Evolutionary conservation across 768 basidiomycete species (phyloP), one percentile per base, ranked within the genome.

Genomic region (Termitomyces sp.): DNA sequence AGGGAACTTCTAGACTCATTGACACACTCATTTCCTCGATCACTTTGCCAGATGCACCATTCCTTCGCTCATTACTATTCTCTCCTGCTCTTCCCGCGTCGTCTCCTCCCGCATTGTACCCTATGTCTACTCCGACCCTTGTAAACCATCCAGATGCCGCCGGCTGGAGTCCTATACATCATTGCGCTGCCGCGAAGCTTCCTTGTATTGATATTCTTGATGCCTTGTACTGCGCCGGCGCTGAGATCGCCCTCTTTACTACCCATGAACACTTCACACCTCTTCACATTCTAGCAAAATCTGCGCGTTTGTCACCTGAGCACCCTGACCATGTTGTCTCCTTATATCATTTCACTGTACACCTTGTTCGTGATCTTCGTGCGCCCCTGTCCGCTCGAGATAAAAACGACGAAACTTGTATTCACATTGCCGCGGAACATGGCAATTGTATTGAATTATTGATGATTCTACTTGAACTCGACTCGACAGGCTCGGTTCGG

Each of bases 351-450:
- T 86, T 90, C 68, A 73, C 82, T 67, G 69, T 81, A 61, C 89
- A 91, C 69, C 80, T 91, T 56, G 78, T 91, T 37, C 75, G 76
- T 55, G 85, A 89, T 65, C 82, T 91, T 31, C 82, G 81, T 31
- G 85, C 86, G 6, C 89, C 90, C 0, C 67, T 92, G 41, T 77
- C 82, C 29, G 86, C 89, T 19, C 72, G 77, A 45, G 87, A 91
- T 68, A 80, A 73, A 60, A 70, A 85, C 53, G 82, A 83, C 61
- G 89, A 92, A 65, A 91, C 90, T 3, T 90, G 88, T 74, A 77
- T 92, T 48, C 90, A 92, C 73, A 74, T 90, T 58, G 89, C 89
- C 46, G 90, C 90, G 12, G 88, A 90, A 64, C 82, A 83, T 61
- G 90, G 89, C 45, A 73, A 79, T 54, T 88, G 80, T 69, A 71